phyloP scores from a whole-genome alignment of 2,329 filamentous ascomycete species.

The Arthrobotrys musiformis region DNA sequence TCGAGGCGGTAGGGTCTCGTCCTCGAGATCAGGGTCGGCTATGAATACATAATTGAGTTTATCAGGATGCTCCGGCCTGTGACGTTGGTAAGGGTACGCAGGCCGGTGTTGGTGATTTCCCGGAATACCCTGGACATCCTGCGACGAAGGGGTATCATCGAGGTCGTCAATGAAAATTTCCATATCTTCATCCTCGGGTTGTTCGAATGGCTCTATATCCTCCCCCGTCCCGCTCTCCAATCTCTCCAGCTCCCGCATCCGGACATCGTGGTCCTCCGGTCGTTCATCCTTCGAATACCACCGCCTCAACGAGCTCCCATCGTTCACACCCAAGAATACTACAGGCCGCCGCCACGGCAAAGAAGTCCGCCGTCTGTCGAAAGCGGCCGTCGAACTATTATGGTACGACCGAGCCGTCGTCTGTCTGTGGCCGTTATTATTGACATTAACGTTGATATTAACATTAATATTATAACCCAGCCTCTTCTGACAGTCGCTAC shows the following conservation, averaged over 20 bases:
- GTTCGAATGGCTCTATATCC: not conserved
- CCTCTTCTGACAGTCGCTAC: slow-evolving; percentile 49
- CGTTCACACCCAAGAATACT: not conserved
- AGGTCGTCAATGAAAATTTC: not conserved
- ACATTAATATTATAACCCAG: slow-evolving; percentile 20
- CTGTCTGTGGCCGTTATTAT: slow-evolving; percentile 12
- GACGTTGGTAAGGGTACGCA: not conserved
- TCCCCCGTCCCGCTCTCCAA: not conserved
- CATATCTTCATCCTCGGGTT: not conserved
- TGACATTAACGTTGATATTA: slow-evolving; percentile 6
- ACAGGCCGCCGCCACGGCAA: slow-evolving; percentile 1
- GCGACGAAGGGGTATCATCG: slow-evolving; percentile 1
- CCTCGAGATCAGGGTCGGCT: not conserved
- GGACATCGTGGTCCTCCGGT: not conserved
- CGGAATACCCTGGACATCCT: not conserved
- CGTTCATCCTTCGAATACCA: not conserved
- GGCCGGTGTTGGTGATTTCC: not conserved
- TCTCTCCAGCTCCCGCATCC: not conserved
- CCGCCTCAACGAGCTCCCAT: not conserved
- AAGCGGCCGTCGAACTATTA: not conserved
- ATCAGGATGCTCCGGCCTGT: not conserved
- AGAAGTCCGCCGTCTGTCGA: not conserved
- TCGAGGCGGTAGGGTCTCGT: not conserved
- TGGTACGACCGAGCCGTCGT: slow-evolving; percentile 16
- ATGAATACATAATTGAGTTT: slow-evolving; percentile 9